Conservation (phyloP, 179 eudicot genomes). For the Silene vulgaris region DNA sequence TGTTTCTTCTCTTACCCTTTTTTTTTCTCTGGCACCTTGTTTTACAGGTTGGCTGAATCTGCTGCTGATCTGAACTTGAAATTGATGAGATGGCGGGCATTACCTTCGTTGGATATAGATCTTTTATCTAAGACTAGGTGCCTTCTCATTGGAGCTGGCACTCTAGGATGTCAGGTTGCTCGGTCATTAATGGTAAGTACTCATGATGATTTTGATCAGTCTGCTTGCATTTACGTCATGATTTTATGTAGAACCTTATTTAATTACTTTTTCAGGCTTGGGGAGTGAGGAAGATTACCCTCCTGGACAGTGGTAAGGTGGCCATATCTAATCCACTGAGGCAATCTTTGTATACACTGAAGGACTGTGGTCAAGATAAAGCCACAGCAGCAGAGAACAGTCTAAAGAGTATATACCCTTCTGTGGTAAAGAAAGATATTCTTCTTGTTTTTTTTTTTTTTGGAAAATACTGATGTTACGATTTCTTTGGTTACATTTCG, state of each 20-base stretch:
- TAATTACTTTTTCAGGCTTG: slow-evolving; percentile 59
- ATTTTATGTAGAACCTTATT: neutral
- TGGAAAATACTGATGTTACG: neutral
- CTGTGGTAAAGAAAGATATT: slow-evolving; percentile 54
- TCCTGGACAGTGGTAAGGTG: slow-evolving; percentile 82
- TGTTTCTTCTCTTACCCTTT: neutral
- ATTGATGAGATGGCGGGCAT: slow-evolving; percentile 94
- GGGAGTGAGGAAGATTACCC: slow-evolving; percentile 85
- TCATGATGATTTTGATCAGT: neutral
- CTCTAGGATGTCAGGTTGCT: slow-evolving; percentile 98
- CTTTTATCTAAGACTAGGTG: slow-evolving; percentile 63
- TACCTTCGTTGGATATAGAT: slow-evolving; percentile 69
- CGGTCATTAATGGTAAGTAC: slow-evolving; percentile 81
- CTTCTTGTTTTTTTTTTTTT: neutral
- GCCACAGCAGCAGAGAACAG: slow-evolving; percentile 69
- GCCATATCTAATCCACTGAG: slow-evolving; percentile 94
- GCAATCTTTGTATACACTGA: slow-evolving; percentile 79
- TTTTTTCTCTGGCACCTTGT: slow-evolving; percentile 6
- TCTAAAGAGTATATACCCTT: slow-evolving; percentile 65
- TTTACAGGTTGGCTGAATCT: slow-evolving; percentile 69
- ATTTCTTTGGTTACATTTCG: slow-evolving; percentile 8
- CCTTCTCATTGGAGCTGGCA: slow-evolving; percentile 93
- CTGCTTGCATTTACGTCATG: neutral
- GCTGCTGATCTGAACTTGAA: slow-evolving; percentile 92
- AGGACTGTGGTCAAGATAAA: slow-evolving; percentile 82